These are phyloP conservation scores for Hericium erinaceus DNA, from an alignment of 768 basidiomycete species.

Conservation along the genomic window DNA sequence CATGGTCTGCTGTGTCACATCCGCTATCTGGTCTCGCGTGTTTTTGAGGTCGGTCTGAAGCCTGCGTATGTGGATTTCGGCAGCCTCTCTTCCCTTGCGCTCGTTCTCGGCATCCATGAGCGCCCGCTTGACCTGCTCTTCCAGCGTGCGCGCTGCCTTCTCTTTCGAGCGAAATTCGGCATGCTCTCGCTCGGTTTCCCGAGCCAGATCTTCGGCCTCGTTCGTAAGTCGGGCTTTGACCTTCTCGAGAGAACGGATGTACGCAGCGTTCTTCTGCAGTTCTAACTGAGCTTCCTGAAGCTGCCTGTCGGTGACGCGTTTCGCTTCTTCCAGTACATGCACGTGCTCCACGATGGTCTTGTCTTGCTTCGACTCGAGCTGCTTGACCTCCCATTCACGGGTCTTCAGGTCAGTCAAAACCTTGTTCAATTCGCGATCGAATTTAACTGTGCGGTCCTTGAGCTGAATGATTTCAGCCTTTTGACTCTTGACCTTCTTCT, in stretches of 20 bases:
- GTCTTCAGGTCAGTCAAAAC: conserved; percentile 70
- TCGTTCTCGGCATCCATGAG: conserved; percentile 58
- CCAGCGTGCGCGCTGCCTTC: conserved; percentile 52
- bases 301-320: conserved; percentile 87
- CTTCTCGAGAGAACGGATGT: conserved; percentile 84
- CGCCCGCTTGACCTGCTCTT: conserved; percentile 49
- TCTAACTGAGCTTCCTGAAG: conserved; percentile 75
- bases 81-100: conserved; percentile 51
- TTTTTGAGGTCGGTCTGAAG: conserved; percentile 54
- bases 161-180: conserved; percentile 59
- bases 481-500: conserved; percentile 50
- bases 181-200: conserved; percentile 66
- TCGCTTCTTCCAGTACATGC: conserved; percentile 92
- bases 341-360: conserved; percentile 99
- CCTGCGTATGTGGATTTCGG: conserved; percentile 52
- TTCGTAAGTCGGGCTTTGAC: conserved; percentile 61
- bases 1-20: conserved; percentile 43
- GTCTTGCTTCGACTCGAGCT: conserved; percentile 81
- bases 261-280: conserved; percentile 58
- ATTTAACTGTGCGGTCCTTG: conserved; percentile 60
- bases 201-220: conserved; percentile 75
- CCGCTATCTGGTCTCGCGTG: conserved; percentile 44
- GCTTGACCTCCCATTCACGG: conserved; percentile 80
- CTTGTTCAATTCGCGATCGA: conserved; percentile 75
- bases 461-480: conserved; percentile 62